phyloP scores from a whole-genome alignment of 2,329 filamentous ascomycete species.

The Hypoxylon sp. region DNA sequence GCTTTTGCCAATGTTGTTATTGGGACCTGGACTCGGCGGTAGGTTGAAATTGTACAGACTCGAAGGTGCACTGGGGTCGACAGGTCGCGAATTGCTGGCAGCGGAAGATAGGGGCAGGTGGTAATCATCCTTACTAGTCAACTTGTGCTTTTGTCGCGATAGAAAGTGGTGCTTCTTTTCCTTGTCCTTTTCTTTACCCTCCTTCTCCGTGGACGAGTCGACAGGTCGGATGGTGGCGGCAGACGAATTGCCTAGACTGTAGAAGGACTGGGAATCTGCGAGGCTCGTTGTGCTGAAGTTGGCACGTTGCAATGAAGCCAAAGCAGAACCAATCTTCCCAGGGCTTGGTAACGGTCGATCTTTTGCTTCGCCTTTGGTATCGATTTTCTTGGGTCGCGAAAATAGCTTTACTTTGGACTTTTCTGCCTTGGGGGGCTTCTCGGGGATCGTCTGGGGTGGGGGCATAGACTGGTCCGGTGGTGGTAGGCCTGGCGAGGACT shows the following conservation, averaged over 20 bases:
- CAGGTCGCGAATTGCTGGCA: slow-evolving; percentile 78
- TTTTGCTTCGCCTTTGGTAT: slow-evolving; percentile 72
- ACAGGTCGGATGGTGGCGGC: slow-evolving; percentile 76
- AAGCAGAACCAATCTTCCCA: slow-evolving; percentile 72
- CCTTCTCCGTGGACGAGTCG: slow-evolving; percentile 58
- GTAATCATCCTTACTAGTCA: slow-evolving; percentile 76
- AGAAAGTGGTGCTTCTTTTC: slow-evolving; percentile 83
- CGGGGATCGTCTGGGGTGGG: slow-evolving; percentile 54
- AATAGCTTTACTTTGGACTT: slow-evolving; percentile 86
- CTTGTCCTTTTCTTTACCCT: slow-evolving; percentile 70
- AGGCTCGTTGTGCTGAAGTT: slow-evolving; percentile 78
- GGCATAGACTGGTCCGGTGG: slow-evolving; percentile 44
- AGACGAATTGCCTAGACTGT: slow-evolving; percentile 78
- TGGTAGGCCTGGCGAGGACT: slow-evolving; percentile 58
- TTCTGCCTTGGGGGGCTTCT: slow-evolving; percentile 69
- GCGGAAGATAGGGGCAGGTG: slow-evolving; percentile 78
- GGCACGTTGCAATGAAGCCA: slow-evolving; percentile 70
- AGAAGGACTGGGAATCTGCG: slow-evolving; percentile 72
- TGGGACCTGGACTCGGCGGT: slow-evolving; percentile 74
- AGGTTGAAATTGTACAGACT: slow-evolving; percentile 82
- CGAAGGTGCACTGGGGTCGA: slow-evolving; percentile 77
- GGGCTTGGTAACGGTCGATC: slow-evolving; percentile 76
- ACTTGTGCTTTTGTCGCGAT: slow-evolving; percentile 80
- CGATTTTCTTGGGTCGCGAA: slow-evolving; percentile 78
- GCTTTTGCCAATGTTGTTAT: slow-evolving; percentile 77